Percentiles rank a stretch among this genome's conserved stretches.
phyloP scores from a whole-genome alignment of 1,139 yeast species.

The Pichia sp. region DNA sequence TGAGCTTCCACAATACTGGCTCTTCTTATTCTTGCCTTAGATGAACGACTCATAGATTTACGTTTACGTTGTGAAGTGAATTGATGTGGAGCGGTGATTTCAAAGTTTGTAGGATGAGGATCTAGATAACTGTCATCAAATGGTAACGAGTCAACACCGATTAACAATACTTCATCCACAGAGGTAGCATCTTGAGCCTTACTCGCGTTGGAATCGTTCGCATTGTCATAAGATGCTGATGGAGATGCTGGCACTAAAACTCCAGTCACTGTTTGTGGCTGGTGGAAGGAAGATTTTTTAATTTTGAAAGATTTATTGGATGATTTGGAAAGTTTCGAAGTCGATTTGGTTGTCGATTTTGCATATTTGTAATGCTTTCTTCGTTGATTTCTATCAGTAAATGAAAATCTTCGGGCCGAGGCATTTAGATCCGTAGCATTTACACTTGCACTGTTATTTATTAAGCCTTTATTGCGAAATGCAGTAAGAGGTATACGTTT shows the following conservation, averaged over 20 bases:
- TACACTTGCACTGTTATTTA: constrained; percentile 27
- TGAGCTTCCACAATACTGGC: constrained; percentile 70
- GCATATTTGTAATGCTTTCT: constrained; percentile 14
- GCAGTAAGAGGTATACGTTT: constrained; percentile 81
- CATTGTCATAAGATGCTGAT: not conserved
- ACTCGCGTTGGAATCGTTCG: not conserved
- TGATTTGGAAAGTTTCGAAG: not conserved
- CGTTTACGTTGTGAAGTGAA: constrained; percentile 9
- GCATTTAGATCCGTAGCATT: constrained; percentile 22
- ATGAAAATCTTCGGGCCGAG: constrained; percentile 25
- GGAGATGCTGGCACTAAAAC: constrained; percentile 4
- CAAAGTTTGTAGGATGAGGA: constrained; percentile 9
- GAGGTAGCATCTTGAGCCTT: not conserved
- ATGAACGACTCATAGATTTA: constrained; percentile 17
- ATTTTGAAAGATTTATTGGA: not conserved
- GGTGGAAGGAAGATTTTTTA: not conserved
- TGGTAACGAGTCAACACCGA: constrained; percentile 17
- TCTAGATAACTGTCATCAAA: not conserved
- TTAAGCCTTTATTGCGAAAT: constrained; percentile 71
- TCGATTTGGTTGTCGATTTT: constrained; percentile 6
- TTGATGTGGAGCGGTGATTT: constrained; percentile 13
- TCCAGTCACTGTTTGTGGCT: constrained; percentile 3
- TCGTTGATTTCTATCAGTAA: constrained; percentile 18
- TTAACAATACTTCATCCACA: constrained; percentile 17
- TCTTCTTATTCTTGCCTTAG: constrained; percentile 38